Evolutionary conservation across 2,329 filamentous ascomycete genomes (phyloP).

Genomic region (Setomelanomma holmii): DNA sequence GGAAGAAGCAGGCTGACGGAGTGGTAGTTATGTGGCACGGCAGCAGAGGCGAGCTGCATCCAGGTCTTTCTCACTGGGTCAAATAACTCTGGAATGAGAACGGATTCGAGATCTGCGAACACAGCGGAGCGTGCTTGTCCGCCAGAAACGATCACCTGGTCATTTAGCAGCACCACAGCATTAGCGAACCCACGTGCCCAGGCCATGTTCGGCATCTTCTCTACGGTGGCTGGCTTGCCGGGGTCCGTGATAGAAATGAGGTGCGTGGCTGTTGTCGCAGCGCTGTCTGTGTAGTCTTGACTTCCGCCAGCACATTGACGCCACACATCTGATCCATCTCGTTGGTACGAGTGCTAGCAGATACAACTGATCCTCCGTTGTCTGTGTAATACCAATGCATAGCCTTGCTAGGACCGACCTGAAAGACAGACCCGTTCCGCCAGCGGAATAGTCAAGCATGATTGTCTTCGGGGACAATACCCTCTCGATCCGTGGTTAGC

Average conservation of each 20-base stretch:
- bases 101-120: slow-evolving; percentile 29
- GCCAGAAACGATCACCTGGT: slow-evolving; percentile 43
- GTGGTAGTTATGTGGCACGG: slow-evolving; percentile 35
- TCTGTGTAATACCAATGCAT: slow-evolving; percentile 61
- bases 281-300: slow-evolving; percentile 53
- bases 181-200: slow-evolving; percentile 38
- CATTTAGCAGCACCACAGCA: slow-evolving; percentile 40
- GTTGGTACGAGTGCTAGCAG: slow-evolving; percentile 54
- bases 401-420: slow-evolving; percentile 30
- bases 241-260: slow-evolving; percentile 57
- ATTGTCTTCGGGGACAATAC: slow-evolving; percentile 34
- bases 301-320: slow-evolving; percentile 60
- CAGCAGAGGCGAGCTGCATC: slow-evolving; percentile 23
- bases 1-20: slow-evolving; percentile 32
- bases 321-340: slow-evolving; percentile 63
- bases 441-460: slow-evolving; percentile 33
- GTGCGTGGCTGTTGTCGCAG: slow-evolving; percentile 55
- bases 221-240: slow-evolving; percentile 24
- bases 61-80: slow-evolving; percentile 26
- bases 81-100: slow-evolving; percentile 30
- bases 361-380: slow-evolving; percentile 50
- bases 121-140: slow-evolving; percentile 22
- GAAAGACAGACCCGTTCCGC: slow-evolving; percentile 29
- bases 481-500: slow-evolving; percentile 30
- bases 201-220: slow-evolving; percentile 30